Evolutionary conservation across 805 yeast genomes (phyloP), one percentile per base, ranked within the genome.

Genomic region (Sungouiozyma ichnusensis): DNA sequence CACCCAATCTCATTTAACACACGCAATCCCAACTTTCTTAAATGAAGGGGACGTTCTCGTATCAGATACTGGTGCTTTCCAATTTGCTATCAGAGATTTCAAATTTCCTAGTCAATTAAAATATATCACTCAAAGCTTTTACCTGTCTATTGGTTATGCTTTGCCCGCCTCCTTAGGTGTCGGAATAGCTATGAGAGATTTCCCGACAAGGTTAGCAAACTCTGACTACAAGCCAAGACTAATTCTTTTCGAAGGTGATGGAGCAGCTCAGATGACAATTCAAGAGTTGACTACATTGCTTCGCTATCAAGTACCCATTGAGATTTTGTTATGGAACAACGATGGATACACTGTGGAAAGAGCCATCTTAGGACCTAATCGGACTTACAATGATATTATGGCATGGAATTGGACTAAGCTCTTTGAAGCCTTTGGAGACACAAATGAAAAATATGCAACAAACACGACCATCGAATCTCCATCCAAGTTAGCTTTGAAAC

Each of bases 201-300:
- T 51, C 39, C 62, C 63, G 29, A 38, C 46, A 16, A 24, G 32
- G 18, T 62, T 57, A 44, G 50, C 70, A 38, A 55, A 52, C 35
- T 65, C 67, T 4, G 24, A 37, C 3, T 55, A 55, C 32, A 40
- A 53, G 2, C 72, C 79, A 27, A 73, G 94, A 52, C 69, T 87
- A 37, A 68, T 85, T 16, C 66, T 87, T 18, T 64, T 85, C 15
- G 87, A 84, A 67, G 96, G 97, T 43, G 97, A 88, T 60, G 97
- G 97, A 55, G 80, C 95, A 2, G 90, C 95, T 2, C 95, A 85
- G 66, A 84, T 88, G 95, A 86, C 96, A 3, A 69, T 82, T 42
- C 95, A 88, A 68, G 97, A 88, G 57, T 62, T 80, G 39, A 75
- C 85, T 1, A 71, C 85, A 2, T 76, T 74, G 54, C 60, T 82